Percentiles rank a stretch among this genome's conserved stretches.
Evolutionary conservation across 1,284 basidiomycete species (phyloP).

Genomic region (Ceratobasidium sp.): DNA sequence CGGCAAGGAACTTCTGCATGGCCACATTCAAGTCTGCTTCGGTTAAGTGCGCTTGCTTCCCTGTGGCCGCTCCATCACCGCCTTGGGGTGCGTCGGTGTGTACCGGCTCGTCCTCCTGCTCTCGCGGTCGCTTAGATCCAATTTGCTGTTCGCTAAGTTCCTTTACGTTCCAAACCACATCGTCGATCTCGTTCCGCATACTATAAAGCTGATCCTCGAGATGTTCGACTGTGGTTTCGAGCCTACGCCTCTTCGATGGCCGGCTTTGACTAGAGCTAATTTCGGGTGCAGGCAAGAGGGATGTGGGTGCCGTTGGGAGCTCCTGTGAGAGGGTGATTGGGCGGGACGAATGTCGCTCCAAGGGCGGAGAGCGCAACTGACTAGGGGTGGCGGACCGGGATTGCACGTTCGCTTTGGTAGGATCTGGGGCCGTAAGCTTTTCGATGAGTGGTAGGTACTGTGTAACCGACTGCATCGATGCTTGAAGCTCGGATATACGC

Average conservation of each 20-base stretch:
- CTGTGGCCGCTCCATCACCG: background rate
- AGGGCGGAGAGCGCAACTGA: background rate
- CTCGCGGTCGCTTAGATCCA: background rate
- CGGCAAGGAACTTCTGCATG: background rate
- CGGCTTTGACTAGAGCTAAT: background rate
- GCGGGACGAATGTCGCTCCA: background rate
- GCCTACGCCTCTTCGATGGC: conserved; percentile 1
- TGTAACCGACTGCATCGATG: background rate
- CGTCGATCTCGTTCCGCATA: conserved; percentile 18
- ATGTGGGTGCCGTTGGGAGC: background rate
- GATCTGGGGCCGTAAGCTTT: background rate
- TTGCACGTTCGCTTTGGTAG: background rate
- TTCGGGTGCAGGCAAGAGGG: conserved; percentile 7
- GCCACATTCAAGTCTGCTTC: background rate
- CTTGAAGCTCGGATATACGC: conserved; percentile 13
- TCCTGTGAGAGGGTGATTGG: background rate
- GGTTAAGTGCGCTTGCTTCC: no score
- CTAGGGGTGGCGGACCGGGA: background rate
- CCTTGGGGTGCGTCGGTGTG: background rate
- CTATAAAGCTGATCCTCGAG: conserved; percentile 9
- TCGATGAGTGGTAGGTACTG: no score
- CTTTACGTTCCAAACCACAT: conserved; percentile 8
- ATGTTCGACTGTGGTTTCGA: conserved; percentile 6
- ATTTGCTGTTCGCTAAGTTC: background rate
- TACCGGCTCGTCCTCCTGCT: background rate